Evolutionary conservation across 257 asterid species (phyloP).

Genomic region (Ophiorrhiza pumila): DNA sequence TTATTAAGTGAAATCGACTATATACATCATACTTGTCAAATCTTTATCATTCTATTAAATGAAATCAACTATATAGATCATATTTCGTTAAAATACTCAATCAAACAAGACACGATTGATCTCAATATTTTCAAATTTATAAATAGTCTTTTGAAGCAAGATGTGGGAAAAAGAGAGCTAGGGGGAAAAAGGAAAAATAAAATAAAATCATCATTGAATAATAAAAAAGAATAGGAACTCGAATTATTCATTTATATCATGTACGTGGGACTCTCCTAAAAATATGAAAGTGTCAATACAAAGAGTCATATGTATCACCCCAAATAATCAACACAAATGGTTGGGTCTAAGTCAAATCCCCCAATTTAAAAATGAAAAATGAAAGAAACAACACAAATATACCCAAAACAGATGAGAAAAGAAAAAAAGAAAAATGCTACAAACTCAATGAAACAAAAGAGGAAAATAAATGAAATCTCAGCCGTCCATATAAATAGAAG

Average conservation of each 20-base stretch:
- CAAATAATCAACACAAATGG: constrained; percentile 13
- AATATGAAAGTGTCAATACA: constrained; percentile 13
- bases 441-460: constrained; percentile 15
- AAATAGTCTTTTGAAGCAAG: background rate
- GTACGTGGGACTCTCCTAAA: constrained; percentile 28
- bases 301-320: constrained; percentile 21
- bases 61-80: too few species aligned
- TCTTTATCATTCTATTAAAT: too few species aligned
- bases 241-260: constrained; percentile 22
- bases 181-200: background rate
- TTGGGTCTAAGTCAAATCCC: background rate
- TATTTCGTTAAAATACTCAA: too few species aligned
- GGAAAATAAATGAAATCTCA: constrained; percentile 36
- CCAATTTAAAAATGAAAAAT: background rate
- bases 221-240: constrained; percentile 26
- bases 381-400: constrained; percentile 18
- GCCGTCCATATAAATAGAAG: constrained; percentile 29
- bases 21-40: too few species aligned
- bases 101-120: too few species aligned
- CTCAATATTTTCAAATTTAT: too few species aligned
- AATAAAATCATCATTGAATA: background rate
- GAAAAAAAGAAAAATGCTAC: background rate
- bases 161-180: background rate
- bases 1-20: too few species aligned
- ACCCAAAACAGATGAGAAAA: background rate